Evolutionary conservation across 225 moss, liverwort and hornwort genomes (phyloP).

Genomic region (Sphagnum contortum): DNA sequence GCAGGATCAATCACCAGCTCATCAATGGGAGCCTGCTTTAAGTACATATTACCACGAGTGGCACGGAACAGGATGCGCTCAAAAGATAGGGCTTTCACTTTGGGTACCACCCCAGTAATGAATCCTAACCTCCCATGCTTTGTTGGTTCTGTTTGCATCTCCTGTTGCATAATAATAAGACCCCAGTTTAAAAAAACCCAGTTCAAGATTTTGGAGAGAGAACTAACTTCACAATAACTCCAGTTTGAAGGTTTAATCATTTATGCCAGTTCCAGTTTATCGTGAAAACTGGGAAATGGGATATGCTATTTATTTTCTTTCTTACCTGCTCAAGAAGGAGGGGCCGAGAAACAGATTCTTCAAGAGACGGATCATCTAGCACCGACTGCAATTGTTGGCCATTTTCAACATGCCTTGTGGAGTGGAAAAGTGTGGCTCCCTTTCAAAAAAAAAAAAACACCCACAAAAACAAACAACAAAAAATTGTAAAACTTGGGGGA

Average conservation of each 20-base stretch:
- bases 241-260: slow-evolving; percentile 15
- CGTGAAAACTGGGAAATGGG: too few species aligned
- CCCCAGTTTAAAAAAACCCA: slow-evolving; percentile 35
- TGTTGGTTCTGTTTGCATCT: slow-evolving; percentile 97
- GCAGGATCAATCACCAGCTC: slow-evolving; percentile 80
- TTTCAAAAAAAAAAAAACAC: slow-evolving; percentile 9
- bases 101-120: slow-evolving; percentile 77
- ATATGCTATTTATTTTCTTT: too few species aligned
- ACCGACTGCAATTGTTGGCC: slow-evolving; percentile 72
- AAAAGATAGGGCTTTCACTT: slow-evolving; percentile 62
- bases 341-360: slow-evolving; percentile 85
- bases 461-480: too few species aligned
- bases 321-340: slow-evolving; percentile 93
- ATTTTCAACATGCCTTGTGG: slow-evolving; percentile 69
- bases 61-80: slow-evolving; percentile 97
- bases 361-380: slow-evolving; percentile 66
- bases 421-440: slow-evolving; percentile 87
- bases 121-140: slow-evolving; percentile 96
- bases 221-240: neutral
- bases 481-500: too few species aligned
- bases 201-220: neutral
- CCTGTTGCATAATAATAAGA: slow-evolving; percentile 40
- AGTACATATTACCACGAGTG: slow-evolving; percentile 97
- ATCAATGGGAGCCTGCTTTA: slow-evolving; percentile 72
- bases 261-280: slow-evolving; percentile 9